Evolutionary conservation across 2,329 filamentous ascomycete species (phyloP).

Genomic region (Aspergillus piperis): DNA sequence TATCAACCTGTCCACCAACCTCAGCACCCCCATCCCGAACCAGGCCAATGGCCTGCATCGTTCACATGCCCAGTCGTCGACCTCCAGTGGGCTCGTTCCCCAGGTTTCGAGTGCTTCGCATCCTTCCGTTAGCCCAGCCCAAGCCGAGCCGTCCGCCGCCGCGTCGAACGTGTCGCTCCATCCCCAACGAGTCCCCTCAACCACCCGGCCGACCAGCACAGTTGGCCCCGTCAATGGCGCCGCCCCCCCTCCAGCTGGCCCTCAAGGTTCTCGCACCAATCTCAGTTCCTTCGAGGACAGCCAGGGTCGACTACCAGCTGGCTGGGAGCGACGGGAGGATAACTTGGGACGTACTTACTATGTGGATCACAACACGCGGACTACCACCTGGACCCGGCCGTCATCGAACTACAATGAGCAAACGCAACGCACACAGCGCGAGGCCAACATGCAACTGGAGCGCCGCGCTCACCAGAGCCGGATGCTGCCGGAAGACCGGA

Average conservation of each 20-base stretch:
- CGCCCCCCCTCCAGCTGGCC: slow-evolving; percentile 36
- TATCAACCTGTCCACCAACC: slow-evolving; percentile 91
- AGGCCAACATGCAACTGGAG: slow-evolving; percentile 90
- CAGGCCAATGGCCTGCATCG: slow-evolving; percentile 45
- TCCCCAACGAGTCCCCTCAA: slow-evolving; percentile 37
- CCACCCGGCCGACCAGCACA: slow-evolving; percentile 41
- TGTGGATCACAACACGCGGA: slow-evolving; percentile 94
- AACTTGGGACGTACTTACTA: slow-evolving; percentile 95
- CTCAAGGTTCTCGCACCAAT: slow-evolving; percentile 52
- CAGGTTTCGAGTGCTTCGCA: slow-evolving; percentile 33
- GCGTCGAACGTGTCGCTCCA: slow-evolving; percentile 37
- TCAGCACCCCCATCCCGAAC: slow-evolving; percentile 67
- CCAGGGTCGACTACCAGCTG: slow-evolving; percentile 87
- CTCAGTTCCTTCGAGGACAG: slow-evolving; percentile 94
- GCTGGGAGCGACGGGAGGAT: slow-evolving; percentile 95
- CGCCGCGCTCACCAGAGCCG: slow-evolving; percentile 92
- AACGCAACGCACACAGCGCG: slow-evolving; percentile 75
- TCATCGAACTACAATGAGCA: slow-evolving; percentile 74
- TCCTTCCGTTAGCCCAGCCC: slow-evolving; percentile 28
- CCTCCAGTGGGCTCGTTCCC: slow-evolving; percentile 43
- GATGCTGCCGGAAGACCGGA: slow-evolving; percentile 92
- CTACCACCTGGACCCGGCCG: slow-evolving; percentile 94
- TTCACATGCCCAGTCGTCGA: slow-evolving; percentile 35
- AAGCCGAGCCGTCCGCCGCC: slow-evolving; percentile 33
- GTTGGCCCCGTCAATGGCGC: slow-evolving; percentile 43